Percentiles rank a stretch among this genome's conserved stretches.
These are phyloP conservation scores for Dictyostelium intermedium DNA, from an alignment of 78 protist species.

Conservation along the genomic window DNA sequence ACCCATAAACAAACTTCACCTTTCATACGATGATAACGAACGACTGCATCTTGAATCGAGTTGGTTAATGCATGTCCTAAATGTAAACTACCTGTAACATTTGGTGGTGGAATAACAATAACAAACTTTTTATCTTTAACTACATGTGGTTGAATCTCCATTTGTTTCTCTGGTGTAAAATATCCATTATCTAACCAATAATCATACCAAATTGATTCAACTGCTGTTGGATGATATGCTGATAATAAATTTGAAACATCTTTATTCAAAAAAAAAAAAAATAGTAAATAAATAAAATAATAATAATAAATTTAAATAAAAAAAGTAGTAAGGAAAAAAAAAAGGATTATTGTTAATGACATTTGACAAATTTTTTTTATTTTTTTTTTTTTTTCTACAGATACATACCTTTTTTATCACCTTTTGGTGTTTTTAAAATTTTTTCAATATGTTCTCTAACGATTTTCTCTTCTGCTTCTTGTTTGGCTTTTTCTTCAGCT, in stretches of 20 bases:
- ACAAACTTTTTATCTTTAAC: slow-evolving; percentile 80
- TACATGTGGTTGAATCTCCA: slow-evolving; percentile 56
- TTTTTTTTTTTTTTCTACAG: not conserved
- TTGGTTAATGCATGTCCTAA: slow-evolving; percentile 99
- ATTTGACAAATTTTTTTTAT: too few relatives aligned
- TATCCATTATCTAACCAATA: slow-evolving; percentile 97
- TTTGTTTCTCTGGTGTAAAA: slow-evolving; percentile 88
- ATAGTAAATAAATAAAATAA: not conserved
- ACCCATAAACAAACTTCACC: slow-evolving; percentile 95
- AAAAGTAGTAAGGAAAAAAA: too few relatives aligned
- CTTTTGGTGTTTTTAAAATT: slow-evolving; percentile 47
- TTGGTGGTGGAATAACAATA: slow-evolving; percentile 99
- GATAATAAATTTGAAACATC: slow-evolving; percentile 39
- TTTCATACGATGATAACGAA: slow-evolving; percentile 95
- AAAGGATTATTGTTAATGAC: too few relatives aligned
- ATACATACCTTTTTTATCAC: slow-evolving; percentile 77
- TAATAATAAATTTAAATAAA: not conserved
- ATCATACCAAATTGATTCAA: slow-evolving; percentile 96
- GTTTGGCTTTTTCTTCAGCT: slow-evolving; percentile 47
- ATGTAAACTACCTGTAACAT: slow-evolving; percentile 99
- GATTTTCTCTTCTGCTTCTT: slow-evolving; percentile 5
- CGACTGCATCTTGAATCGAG: slow-evolving; percentile 92
- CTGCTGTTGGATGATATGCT: slow-evolving; percentile 89
- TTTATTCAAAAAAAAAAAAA: not conserved
- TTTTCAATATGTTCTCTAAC: slow-evolving; percentile 20